These are phyloP conservation scores for Amanita pallidorosea DNA, from an alignment of 768 basidiomycete genomes.

Conservation along the genomic window DNA sequence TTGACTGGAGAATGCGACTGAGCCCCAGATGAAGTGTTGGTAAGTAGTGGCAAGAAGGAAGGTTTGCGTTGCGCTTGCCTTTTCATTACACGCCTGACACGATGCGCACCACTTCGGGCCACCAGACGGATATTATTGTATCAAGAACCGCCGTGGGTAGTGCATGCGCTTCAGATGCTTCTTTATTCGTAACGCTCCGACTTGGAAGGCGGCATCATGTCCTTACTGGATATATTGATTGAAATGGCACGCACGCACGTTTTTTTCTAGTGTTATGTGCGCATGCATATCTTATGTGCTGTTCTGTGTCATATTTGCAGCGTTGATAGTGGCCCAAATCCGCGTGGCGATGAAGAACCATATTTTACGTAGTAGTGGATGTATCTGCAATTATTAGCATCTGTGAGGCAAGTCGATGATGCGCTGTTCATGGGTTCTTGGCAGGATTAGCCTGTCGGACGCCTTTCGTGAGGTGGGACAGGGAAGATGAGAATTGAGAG, in stretches of 20 bases:
- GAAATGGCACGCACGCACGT: not conserved
- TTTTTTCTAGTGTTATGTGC: not conserved
- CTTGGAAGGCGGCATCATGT: not conserved
- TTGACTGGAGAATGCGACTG: not conserved
- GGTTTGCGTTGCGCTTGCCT: not conserved
- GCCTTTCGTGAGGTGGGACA: conserved; percentile 1
- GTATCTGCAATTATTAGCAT: not conserved
- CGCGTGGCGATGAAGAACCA: not conserved
- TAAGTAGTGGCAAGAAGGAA: not conserved
- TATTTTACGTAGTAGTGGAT: conserved; percentile 1
- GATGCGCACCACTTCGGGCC: not conserved
- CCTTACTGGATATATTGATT: not conserved
- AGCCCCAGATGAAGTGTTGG: too few species aligned
- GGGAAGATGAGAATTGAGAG: not conserved
- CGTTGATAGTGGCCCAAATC: not conserved
- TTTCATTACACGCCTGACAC: not conserved
- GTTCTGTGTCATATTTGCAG: not conserved
- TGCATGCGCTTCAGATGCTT: conserved; percentile 2
- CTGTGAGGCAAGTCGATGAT: not conserved
- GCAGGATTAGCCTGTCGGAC: not conserved
- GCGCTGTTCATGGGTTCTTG: not conserved
- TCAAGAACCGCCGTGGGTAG: conserved; percentile 1
- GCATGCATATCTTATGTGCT: not conserved
- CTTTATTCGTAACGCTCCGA: not conserved
- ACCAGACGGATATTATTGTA: conserved; percentile 7